These are phyloP conservation scores for Neoboletus subvelutipes DNA, from an alignment of 768 basidiomycete species.

Conservation along the genomic window DNA sequence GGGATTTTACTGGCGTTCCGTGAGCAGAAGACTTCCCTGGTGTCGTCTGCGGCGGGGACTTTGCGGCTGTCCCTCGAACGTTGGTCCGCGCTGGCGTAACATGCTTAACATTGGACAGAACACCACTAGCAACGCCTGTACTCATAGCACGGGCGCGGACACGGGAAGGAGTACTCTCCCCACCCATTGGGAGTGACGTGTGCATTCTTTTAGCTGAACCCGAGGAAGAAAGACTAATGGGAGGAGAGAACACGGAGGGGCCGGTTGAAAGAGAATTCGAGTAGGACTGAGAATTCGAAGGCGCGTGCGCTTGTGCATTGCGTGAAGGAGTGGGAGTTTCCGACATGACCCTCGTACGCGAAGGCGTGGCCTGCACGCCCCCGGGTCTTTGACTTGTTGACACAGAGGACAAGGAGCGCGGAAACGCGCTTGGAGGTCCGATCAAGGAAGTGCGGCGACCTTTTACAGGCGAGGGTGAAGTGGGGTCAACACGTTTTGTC, in stretches of 20 bases:
- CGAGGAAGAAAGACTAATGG: slow-evolving; percentile 41
- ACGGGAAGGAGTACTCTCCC: slow-evolving; percentile 12
- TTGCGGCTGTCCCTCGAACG: slow-evolving; percentile 17
- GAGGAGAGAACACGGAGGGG: slow-evolving; percentile 27
- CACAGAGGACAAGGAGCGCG: slow-evolving; percentile 18
- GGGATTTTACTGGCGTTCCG: slow-evolving; percentile 22
- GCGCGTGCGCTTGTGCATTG: slow-evolving; percentile 24
- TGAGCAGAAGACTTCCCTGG: slow-evolving; percentile 19
- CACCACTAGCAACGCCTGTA: slow-evolving; percentile 4
- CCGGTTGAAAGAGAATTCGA: slow-evolving; percentile 29
- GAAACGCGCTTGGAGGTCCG: slow-evolving; percentile 30
- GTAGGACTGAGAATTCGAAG: slow-evolving; percentile 24
- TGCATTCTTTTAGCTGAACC: slow-evolving; percentile 35
- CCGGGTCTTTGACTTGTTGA: slow-evolving; percentile 16
- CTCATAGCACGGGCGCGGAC: slow-evolving; percentile 21
- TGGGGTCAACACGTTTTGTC: slow-evolving; percentile 26
- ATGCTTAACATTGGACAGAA: slow-evolving; percentile 12
- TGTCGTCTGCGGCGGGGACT: slow-evolving; percentile 15
- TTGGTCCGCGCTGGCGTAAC: slow-evolving; percentile 13
- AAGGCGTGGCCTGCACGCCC: slow-evolving; percentile 35
- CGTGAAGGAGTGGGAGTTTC: slow-evolving; percentile 34
- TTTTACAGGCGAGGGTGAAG: slow-evolving; percentile 30
- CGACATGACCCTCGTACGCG: slow-evolving; percentile 46
- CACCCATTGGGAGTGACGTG: slow-evolving; percentile 28
- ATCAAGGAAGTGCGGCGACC: slow-evolving; percentile 28